phyloP scores from a whole-genome alignment of 2,329 filamentous ascomycete species.

The Teratosphaeria zuluensis region DNA sequence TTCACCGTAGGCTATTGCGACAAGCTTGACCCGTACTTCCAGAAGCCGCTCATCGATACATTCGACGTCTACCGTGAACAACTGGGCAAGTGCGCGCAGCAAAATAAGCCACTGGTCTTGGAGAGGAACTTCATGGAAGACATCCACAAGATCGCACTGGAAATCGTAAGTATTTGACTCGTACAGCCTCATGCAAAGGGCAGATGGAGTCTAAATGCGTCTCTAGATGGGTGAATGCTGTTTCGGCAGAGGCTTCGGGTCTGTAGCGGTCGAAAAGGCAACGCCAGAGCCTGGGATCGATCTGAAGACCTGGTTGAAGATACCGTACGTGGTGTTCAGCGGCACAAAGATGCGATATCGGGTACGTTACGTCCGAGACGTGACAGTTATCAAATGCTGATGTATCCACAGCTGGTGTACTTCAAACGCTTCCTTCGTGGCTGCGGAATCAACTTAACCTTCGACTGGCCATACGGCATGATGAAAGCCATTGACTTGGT shows the following conservation, averaged over 20 bases:
- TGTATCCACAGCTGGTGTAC: neutral
- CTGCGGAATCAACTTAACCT: neutral
- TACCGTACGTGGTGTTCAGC: neutral
- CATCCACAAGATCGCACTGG: neutral
- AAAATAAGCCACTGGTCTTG: neutral
- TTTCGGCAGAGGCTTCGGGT: neutral
- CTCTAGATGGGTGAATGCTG: neutral
- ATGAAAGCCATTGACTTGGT: neutral
- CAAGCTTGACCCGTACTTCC: neutral
- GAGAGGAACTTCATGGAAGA: neutral
- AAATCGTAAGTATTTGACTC: neutral
- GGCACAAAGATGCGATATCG: neutral
- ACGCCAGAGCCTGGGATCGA: neutral
- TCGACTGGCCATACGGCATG: neutral
- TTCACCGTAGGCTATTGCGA: neutral
- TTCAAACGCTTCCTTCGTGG: neutral
- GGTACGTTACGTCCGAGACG: neutral
- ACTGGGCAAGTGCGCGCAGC: neutral
- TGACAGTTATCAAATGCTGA: neutral
- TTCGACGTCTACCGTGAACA: neutral
- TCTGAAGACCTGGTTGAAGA: neutral
- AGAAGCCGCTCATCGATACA: neutral
- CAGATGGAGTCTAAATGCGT: too few species aligned
- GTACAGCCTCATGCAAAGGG: too few species aligned
- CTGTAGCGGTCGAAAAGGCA: neutral